A percentile compares a stretch with the other conserved stretches of the same genome.
phyloP scores from a whole-genome alignment of 306 rosid genomes.

The Citrullus amarus region DNA sequence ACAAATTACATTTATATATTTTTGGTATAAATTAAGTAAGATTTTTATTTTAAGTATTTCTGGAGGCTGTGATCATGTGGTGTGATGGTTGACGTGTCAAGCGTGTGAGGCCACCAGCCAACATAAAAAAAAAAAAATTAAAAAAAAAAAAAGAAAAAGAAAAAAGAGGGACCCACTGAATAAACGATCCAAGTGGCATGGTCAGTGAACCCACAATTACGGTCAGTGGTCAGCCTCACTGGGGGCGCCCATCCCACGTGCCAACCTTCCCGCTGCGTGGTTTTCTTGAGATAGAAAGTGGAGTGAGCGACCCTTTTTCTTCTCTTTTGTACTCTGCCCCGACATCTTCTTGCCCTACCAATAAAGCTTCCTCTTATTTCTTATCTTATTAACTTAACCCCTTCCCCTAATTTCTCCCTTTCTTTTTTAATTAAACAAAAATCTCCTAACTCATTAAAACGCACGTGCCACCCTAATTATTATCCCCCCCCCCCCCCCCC shows the following conservation, averaged over 20 bases:
- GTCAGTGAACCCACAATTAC: conserved; percentile 30
- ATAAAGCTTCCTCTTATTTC: neutral
- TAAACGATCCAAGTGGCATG: conserved; percentile 24
- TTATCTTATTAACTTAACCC: neutral
- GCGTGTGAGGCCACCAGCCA: conserved; percentile 3
- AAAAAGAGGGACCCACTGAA: conserved; percentile 16
- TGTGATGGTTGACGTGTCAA: neutral
- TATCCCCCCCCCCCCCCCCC: conserved; percentile 14
- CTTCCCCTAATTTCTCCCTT: neutral
- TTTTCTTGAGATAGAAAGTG: conserved; percentile 28
- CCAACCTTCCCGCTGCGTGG: conserved; percentile 47
- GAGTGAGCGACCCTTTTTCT: conserved; percentile 15
- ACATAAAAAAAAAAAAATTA: neutral
- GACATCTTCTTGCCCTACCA: conserved; percentile 52
- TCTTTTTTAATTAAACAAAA: neutral
- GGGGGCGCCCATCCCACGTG: conserved; percentile 61
- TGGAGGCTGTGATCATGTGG: neutral
- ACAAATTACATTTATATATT: neutral
- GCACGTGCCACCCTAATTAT: conserved; percentile 85
- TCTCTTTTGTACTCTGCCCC: conserved; percentile 31
- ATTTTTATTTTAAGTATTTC: neutral
- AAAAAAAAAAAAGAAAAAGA: neutral
- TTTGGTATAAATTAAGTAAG: neutral
- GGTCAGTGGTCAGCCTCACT: conserved; percentile 28
- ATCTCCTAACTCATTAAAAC: neutral